Evolutionary conservation across 352 stramenopile genomes (phyloP).

Genomic region (Phytopythium kandeliae): DNA sequence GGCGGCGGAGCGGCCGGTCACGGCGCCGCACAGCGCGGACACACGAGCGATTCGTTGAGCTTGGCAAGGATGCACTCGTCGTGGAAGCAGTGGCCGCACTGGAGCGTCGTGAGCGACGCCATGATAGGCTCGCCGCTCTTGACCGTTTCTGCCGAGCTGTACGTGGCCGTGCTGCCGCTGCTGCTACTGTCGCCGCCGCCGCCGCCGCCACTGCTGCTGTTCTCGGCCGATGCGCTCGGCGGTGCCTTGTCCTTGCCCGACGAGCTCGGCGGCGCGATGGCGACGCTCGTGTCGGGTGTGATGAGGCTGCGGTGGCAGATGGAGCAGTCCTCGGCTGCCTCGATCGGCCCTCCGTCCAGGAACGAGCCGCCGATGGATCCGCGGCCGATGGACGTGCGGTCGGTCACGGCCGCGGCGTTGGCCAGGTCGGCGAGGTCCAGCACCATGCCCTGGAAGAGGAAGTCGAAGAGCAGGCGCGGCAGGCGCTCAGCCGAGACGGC

Average conservation of each 20-base stretch:
- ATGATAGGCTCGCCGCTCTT: conserved; percentile 24
- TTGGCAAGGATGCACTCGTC: conserved; percentile 84
- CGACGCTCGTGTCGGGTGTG: conserved; percentile 19
- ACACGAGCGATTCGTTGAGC: conserved; percentile 66
- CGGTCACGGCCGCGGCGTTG: conserved; percentile 32
- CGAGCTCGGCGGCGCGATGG: conserved; percentile 28
- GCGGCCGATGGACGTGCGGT: conserved; percentile 31
- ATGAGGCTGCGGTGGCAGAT: conserved; percentile 50
- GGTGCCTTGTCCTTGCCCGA: conserved; percentile 8
- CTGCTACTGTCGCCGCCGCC: conserved; percentile 5
- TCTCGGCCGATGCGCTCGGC: too few species aligned
- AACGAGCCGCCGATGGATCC: conserved; percentile 21
- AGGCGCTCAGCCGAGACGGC: conserved; percentile 46
- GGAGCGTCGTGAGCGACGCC: conserved; percentile 62
- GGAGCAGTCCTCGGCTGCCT: conserved; percentile 35
- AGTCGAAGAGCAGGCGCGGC: conserved; percentile 69
- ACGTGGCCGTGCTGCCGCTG: conserved; percentile 5
- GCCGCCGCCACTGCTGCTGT: too few species aligned
- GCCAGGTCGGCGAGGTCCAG: conserved; percentile 64
- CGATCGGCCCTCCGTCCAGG: conserved; percentile 14
- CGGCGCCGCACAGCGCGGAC: conserved; percentile 42
- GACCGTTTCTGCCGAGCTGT: conserved; percentile 11
- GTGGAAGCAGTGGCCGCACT: conserved; percentile 82
- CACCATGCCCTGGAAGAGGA: conserved; percentile 80
- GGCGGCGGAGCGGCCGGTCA: background rate